phyloP scores from a whole-genome alignment of 441 rosid genomes.

The Bruguiera hainesii region DNA sequence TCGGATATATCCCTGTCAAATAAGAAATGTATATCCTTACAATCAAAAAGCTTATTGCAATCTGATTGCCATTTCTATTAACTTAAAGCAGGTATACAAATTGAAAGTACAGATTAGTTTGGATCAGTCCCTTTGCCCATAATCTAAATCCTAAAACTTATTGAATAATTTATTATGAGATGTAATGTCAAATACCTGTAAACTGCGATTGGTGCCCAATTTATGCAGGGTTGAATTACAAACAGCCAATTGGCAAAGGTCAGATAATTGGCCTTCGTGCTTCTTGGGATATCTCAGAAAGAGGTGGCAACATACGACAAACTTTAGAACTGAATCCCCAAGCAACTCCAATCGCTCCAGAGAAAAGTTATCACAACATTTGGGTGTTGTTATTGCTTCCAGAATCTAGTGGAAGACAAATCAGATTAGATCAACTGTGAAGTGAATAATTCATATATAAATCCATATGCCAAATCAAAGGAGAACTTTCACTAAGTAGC shows the following conservation, averaged over 20 bases:
- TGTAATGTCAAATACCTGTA: constrained; percentile 56
- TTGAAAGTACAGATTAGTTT: background rate
- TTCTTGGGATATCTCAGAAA: constrained; percentile 65
- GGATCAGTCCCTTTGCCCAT: too few species aligned
- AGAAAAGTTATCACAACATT: constrained; percentile 76
- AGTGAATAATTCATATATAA: constrained; percentile 3
- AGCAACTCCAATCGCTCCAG: constrained; percentile 98
- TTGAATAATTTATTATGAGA: background rate
- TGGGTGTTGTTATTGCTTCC: constrained; percentile 76
- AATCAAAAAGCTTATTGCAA: background rate
- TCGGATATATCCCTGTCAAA: constrained; percentile 70
- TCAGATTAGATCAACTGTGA: background rate
- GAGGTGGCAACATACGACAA: constrained; percentile 69
- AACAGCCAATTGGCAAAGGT: constrained; percentile 40
- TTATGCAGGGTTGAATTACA: constrained; percentile 70
- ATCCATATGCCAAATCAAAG: constrained; percentile 11
- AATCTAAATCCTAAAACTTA: too few species aligned
- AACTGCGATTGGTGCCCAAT: constrained; percentile 51
- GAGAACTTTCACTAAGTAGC: constrained; percentile 2
- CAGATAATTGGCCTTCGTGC: constrained; percentile 73
- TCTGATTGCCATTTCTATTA: background rate
- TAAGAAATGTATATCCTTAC: constrained; percentile 16
- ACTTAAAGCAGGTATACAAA: background rate
- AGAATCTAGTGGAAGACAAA: constrained; percentile 49
- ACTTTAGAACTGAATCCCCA: constrained; percentile 93